phyloP scores from a whole-genome alignment of 2,329 filamentous ascomycete genomes.

The Trichoderma koningiopsis region DNA sequence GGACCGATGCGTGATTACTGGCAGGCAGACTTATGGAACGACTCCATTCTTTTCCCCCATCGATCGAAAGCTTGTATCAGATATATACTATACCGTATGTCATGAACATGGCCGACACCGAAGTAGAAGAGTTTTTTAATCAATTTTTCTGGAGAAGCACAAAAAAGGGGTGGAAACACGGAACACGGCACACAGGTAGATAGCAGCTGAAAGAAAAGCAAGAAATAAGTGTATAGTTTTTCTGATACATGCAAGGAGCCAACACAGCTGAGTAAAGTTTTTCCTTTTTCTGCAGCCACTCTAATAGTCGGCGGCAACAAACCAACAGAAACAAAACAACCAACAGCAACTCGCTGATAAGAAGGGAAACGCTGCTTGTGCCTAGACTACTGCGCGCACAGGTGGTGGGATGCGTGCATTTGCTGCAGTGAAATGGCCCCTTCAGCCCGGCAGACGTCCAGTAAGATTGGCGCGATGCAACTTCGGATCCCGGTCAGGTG shows the following conservation, averaged over 20 bases:
- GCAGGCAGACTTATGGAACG: background rate
- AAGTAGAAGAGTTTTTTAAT: background rate
- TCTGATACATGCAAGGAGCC: constrained; percentile 9
- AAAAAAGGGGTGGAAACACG: background rate
- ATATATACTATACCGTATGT: background rate
- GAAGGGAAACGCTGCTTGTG: background rate
- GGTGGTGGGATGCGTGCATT: background rate
- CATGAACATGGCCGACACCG: background rate
- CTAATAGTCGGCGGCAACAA: constrained; percentile 16
- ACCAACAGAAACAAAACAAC: background rate
- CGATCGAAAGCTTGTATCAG: background rate
- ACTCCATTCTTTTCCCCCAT: background rate
- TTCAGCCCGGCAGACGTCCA: background rate
- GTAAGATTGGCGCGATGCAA: background rate
- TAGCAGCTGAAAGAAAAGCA: background rate
- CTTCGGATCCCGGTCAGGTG: constrained; percentile 12
- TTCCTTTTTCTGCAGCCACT: constrained; percentile 16
- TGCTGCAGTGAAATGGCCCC: background rate
- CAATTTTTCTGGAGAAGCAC: background rate
- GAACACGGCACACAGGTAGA: background rate
- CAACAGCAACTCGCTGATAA: background rate
- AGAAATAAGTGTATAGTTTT: background rate
- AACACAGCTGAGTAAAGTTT: constrained; percentile 12
- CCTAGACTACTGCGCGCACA: background rate
- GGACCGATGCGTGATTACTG: constrained; percentile 2